Conservation (phyloP, 306 rosid species). For the Herpetospermum pedunculosum region DNA sequence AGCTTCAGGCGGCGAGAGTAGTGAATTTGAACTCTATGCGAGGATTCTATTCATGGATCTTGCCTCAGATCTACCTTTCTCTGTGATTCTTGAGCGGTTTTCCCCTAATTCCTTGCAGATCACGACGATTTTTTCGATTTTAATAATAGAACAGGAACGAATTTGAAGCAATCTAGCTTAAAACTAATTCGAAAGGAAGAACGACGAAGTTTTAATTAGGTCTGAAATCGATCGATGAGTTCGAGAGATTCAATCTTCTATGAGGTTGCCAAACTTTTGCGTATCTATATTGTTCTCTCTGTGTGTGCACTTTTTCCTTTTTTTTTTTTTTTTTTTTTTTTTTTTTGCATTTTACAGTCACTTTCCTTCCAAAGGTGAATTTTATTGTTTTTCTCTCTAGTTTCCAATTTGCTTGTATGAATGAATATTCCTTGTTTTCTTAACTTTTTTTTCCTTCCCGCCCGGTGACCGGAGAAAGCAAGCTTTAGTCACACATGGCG, state of each 20-base stretch:
- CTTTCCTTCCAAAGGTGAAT: slow-evolving; percentile 5
- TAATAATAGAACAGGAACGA: not conserved
- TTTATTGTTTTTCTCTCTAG: not conserved
- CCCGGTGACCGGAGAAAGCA: not conserved
- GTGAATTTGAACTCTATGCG: not conserved
- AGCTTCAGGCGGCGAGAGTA: not conserved
- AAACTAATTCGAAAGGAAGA: not conserved
- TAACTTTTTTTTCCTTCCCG: too few species aligned
- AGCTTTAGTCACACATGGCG: not conserved
- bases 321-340: too few species aligned
- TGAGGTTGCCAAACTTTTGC: not conserved
- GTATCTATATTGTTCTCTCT: not conserved
- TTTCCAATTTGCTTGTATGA: not conserved
- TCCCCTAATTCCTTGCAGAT: not conserved
- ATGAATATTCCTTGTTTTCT: not conserved
- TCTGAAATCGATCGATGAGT: not conserved
- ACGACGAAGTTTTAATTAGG: not conserved
- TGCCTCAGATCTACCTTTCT: not conserved
- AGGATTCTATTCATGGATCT: not conserved
- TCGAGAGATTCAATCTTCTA: not conserved
- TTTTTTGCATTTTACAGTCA: not conserved
- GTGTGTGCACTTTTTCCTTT: not conserved
- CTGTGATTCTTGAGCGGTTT: not conserved
- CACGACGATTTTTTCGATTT: not conserved
- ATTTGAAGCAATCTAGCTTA: not conserved